Base-by-base conservation (phyloP, 2,329 filamentous ascomycete genomes). In the Ascochyta lentis region DNA sequence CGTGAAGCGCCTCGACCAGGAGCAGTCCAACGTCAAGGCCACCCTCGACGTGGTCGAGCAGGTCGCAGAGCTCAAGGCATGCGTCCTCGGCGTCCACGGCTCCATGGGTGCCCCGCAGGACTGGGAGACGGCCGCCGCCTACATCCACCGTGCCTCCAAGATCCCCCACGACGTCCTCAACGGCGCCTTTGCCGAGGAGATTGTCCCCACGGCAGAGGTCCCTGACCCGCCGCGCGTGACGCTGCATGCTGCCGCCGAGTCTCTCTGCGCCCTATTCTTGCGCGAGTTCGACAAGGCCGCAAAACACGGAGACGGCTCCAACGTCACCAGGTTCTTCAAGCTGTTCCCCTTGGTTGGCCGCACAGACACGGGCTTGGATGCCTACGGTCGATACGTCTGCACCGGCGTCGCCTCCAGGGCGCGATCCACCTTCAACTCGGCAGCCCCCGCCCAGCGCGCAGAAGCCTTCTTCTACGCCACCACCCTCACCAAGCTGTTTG, bases 71-170 rank as follows among this genome's bases (percentile, higher is more conserved):
- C 88, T 99, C 63, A 98, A 98, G 78, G 91, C 95, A 8, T 99
- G 95, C 73, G 91, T 98, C 33, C 86, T 97, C 57, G 95, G 95
- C 39, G 93, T 98, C 10, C 88, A 94, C 24, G 95, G 93, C 16
- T 96, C 91, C 56, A 99, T 99, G 95, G 95, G 94, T 31, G 94
- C 93, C 4, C 92, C 95, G 38, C 95, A 99, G 76, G 95, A 99
- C 79, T 99, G 95, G 95, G 95, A 99, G 77, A 95, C 92, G 3
- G 95, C 95, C 3, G 95, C 95, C 2, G 90, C 85, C 42, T 98
- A 98, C 75, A 84, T 99, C 55, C 86, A 90, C 60, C 86, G 94
- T 40, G 93, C 95, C 6, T 87, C 87, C 57, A 87, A 89, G 64
- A 87, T 99, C 12, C 93, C 94, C 0, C 83, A 87, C 46, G 83